Conservation (phyloP, 1,284 basidiomycete genomes). For the Irpex sp. region DNA sequence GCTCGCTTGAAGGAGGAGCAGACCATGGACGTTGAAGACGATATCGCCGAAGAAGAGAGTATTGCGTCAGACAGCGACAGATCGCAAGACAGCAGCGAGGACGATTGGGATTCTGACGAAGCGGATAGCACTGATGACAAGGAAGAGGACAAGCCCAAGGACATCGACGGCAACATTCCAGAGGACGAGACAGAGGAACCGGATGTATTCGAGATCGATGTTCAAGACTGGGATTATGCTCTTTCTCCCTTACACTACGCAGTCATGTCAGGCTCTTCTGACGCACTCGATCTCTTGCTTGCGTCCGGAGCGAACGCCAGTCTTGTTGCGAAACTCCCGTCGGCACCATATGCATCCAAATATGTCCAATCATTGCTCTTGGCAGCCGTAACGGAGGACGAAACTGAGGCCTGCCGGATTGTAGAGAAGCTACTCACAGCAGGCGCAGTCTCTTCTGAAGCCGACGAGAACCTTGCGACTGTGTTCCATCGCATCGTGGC, state of each 20-base stretch:
- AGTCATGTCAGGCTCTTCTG: conserved; percentile 41
- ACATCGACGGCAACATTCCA: conserved; percentile 33
- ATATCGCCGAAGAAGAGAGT: conserved; percentile 27
- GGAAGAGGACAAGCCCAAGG: conserved; percentile 16
- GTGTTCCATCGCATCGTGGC: conserved; percentile 45
- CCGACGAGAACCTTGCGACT: conserved; percentile 40
- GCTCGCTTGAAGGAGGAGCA: not conserved
- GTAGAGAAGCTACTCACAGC: conserved; percentile 43
- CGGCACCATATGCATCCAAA: conserved; percentile 12
- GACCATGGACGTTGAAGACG: conserved; percentile 29
- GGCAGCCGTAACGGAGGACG: conserved; percentile 43
- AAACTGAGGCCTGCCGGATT: conserved; percentile 37
- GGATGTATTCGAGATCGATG: conserved; percentile 50
- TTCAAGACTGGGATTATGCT: conserved; percentile 53
- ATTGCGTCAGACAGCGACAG: conserved; percentile 21
- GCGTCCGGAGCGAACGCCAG: conserved; percentile 38
- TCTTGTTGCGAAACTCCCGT: conserved; percentile 21
- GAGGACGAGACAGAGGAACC: conserved; percentile 46
- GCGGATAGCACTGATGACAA: conserved; percentile 15
- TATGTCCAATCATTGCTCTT: conserved; percentile 45
- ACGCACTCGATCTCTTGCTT: conserved; percentile 44
- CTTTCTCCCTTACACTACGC: conserved; percentile 52
- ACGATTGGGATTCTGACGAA: conserved; percentile 29
- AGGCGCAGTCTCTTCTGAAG: conserved; percentile 46
- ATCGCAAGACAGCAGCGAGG: conserved; percentile 27